Percentiles rank a stretch among this genome's conserved stretches.
phyloP scores from a whole-genome alignment of 2,329 filamentous ascomycete genomes.

The Didymellaceae sp. region DNA sequence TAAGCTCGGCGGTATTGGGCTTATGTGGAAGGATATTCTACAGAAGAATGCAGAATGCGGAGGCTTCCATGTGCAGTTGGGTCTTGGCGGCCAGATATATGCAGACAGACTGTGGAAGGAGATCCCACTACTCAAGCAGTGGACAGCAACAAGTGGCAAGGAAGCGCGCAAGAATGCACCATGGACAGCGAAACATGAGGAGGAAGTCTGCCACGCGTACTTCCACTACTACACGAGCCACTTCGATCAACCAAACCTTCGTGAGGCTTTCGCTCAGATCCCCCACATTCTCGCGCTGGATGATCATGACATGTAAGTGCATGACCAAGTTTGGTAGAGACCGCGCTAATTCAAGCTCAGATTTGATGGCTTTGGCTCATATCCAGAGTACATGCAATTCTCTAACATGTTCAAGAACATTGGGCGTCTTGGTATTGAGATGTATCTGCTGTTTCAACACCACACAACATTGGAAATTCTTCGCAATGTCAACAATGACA shows the following conservation, averaged over 20 bases:
- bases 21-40: slow-evolving; percentile 99
- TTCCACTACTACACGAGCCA: slow-evolving; percentile 99
- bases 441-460: slow-evolving; percentile 98
- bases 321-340: not conserved
- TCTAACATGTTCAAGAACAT: slow-evolving; percentile 99
- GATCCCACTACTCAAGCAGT: slow-evolving; percentile 90
- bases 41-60: slow-evolving; percentile 97
- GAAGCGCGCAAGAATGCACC: slow-evolving; percentile 88
- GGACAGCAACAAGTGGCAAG: slow-evolving; percentile 90
- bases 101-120: slow-evolving; percentile 97
- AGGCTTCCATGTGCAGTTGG: slow-evolving; percentile 93
- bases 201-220: slow-evolving; percentile 94
- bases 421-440: slow-evolving; percentile 90
- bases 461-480: slow-evolving; percentile 95
- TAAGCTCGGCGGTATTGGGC: slow-evolving; percentile 84
- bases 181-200: slow-evolving; percentile 94
- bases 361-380: slow-evolving; percentile 96
- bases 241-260: slow-evolving; percentile 93
- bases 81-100: slow-evolving; percentile 92
- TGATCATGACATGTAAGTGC: slow-evolving; percentile 93
- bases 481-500: slow-evolving; percentile 84
- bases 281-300: slow-evolving; percentile 92
- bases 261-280: slow-evolving; percentile 97
- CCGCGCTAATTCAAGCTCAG: slow-evolving; percentile 54
- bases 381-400: slow-evolving; percentile 97